Evolutionary conservation across 768 basidiomycete species (phyloP).

Genomic region (Leccinum pellstonianum): DNA sequence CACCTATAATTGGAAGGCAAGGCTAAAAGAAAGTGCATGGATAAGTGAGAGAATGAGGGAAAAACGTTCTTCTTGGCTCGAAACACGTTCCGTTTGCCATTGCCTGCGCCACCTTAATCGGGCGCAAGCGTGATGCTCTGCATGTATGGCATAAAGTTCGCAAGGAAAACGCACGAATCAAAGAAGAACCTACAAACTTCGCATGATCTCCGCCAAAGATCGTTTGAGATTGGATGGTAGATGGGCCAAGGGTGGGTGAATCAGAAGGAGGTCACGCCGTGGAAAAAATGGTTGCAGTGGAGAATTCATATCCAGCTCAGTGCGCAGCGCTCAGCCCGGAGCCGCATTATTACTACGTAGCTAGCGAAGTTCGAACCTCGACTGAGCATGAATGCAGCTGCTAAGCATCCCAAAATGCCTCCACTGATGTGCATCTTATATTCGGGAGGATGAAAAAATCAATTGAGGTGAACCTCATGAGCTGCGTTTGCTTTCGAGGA

Average conservation of each 20-base stretch:
- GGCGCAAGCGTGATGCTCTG: not conserved
- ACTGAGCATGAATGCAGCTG: too few species aligned
- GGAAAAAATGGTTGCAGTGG: not conserved
- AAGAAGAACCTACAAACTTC: not conserved
- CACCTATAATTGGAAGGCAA: too few species aligned
- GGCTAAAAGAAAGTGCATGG: too few species aligned
- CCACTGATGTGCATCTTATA: not conserved
- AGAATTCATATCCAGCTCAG: too few species aligned
- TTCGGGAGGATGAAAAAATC: not conserved
- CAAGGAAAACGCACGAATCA: not conserved
- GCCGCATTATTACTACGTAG: not conserved
- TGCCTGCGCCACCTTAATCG: too few species aligned
- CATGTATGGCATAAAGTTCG: not conserved
- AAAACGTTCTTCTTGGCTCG: too few species aligned
- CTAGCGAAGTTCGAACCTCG: too few species aligned
- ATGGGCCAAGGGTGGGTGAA: conserved; percentile 4
- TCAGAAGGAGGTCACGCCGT: not conserved
- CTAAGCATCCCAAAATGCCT: too few species aligned
- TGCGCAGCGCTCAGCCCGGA: not conserved
- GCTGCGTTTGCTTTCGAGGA: not conserved
- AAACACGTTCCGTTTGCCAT: too few species aligned
- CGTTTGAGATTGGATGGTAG: conserved; percentile 1
- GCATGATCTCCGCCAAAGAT: conserved; percentile 2
- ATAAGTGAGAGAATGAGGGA: too few species aligned
- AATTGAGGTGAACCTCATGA: not conserved